Evolutionary conservation across 23 red algal genomes (phyloP), one percentile per base, ranked within the genome.

Genomic region (Gracilaria gracilis): DNA sequence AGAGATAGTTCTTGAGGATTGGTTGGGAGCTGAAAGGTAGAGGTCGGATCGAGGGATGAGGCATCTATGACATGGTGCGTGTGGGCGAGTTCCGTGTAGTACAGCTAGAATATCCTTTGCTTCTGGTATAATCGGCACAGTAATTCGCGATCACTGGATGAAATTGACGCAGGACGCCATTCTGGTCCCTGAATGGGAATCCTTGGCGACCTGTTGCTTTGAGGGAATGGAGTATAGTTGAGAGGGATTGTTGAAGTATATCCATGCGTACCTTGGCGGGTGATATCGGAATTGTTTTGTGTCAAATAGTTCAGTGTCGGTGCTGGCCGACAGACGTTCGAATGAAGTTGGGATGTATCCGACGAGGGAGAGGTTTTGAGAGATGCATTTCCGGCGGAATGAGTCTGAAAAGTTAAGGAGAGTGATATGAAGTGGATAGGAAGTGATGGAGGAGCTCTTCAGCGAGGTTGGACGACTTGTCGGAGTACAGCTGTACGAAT

Each of bases 101-200:
- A 73, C 20, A 3, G 67, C 67, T 15, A 44, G 11, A 31, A 67
- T 31, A 33, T 67, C 62, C 24, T 67, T 67, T 9, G 62, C 62
- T 31, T 67, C 62, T 1, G 62, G 67, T 15, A 40, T 73, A 21
- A 21, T 73, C 67, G 2, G 67, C 67, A 24, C 23, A 4, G 20
- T 73, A 73, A 35, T 42, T 73, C 1, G 67, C 35, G 17, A 40
- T 73, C 36, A 73, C 67, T 20, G 67, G 67, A 21, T 73, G 35
- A 35, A 35, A 73, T 11, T 73, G 34, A 29, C 31, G 35, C 5
- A 73, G 21, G 35, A 73, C 17, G 0, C 28, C 67, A 3, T 73
- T 11, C 8, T 2, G 36, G 28, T 73, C 67, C 6, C 31, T 35
- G 21, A 73, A 73, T 6, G 67, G 67, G 35, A 40, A 73, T 4